Percentiles rank a stretch among this genome's conserved stretches.
These are phyloP conservation scores for Pythium dissotocum DNA, from an alignment of 352 stramenopile genomes.

Conservation along the genomic window DNA sequence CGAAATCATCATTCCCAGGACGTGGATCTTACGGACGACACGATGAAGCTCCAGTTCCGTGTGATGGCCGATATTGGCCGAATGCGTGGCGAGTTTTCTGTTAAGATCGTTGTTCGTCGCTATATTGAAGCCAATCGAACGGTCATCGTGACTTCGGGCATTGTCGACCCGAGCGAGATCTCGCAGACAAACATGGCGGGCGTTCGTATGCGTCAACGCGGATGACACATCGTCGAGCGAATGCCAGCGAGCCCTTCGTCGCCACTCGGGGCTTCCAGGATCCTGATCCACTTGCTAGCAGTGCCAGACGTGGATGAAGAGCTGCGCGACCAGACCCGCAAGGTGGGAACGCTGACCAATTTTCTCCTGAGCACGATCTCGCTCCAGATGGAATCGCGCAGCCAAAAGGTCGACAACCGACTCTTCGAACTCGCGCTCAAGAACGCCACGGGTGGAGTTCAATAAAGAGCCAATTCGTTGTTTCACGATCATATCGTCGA, in stretches of 20 bases:
- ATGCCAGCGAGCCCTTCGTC: not conserved
- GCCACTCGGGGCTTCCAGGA: too few species aligned
- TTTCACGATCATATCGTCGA: too few species aligned
- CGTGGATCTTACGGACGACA: not conserved
- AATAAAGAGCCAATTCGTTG: too few species aligned
- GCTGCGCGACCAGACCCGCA: not conserved
- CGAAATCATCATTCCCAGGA: slow-evolving; percentile 3
- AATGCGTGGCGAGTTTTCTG: not conserved
- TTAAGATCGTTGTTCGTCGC: not conserved
- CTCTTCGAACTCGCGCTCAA: not conserved
- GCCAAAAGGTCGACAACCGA: not conserved
- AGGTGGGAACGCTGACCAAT: not conserved
- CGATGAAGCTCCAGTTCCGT: slow-evolving; percentile 7
- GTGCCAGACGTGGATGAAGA: not conserved
- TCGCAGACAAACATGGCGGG: slow-evolving; percentile 11
- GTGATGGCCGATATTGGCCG: not conserved
- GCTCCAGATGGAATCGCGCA: not conserved
- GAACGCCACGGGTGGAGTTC: too few species aligned
- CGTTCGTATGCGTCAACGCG: slow-evolving; percentile 14
- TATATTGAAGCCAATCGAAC: not conserved
- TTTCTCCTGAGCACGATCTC: not conserved
- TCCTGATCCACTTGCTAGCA: too few species aligned
- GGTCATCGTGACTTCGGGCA: not conserved
- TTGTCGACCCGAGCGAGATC: slow-evolving; percentile 10
- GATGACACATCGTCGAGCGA: slow-evolving; percentile 6